Percentiles rank a stretch among this genome's conserved stretches.
Conservation (phyloP, 768 basidiomycete genomes). For the Lepiota brunneoincarnata region DNA sequence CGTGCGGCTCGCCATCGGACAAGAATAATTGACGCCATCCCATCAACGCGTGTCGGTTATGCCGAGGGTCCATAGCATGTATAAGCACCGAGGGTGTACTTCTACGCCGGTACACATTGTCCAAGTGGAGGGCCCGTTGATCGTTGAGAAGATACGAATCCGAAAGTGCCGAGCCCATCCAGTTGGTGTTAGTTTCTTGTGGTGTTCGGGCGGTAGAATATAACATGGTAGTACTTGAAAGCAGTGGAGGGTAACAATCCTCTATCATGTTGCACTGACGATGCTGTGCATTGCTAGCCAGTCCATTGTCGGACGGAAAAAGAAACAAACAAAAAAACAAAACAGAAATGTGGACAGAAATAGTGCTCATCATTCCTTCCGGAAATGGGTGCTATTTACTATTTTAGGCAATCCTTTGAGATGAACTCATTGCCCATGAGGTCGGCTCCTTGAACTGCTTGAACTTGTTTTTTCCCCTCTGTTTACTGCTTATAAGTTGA, state of each 20-base stretch:
- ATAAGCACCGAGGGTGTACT: conserved; percentile 9
- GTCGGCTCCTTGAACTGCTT: conserved; percentile 6
- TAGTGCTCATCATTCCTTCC: conserved; percentile 9
- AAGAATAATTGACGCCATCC: conserved; percentile 5
- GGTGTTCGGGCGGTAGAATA: background rate
- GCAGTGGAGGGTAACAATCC: no score
- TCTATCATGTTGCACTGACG: background rate
- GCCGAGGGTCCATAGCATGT: conserved; percentile 11
- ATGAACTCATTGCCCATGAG: conserved; percentile 14
- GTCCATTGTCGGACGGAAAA: background rate
- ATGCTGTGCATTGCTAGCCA: background rate
- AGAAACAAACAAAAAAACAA: no score
- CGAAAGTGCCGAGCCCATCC: background rate
- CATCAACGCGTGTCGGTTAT: conserved; percentile 5
- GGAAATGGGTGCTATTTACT: conserved; percentile 2
- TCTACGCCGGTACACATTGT: background rate
- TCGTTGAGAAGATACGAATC: background rate
- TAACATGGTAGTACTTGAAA: background rate
- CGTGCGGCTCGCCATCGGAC: conserved; percentile 1
- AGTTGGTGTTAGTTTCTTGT: background rate
- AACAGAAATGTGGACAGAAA: conserved; percentile 6
- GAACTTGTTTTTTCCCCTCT: conserved; percentile 10
- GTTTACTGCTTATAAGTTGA: conserved; percentile 8
- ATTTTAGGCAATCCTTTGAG: conserved; percentile 2
- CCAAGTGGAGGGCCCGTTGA: background rate